Evolutionary conservation across 345 rosid genomes (phyloP), one percentile per base, ranked within the genome.

Genomic region (Rhizophora apiculata): DNA sequence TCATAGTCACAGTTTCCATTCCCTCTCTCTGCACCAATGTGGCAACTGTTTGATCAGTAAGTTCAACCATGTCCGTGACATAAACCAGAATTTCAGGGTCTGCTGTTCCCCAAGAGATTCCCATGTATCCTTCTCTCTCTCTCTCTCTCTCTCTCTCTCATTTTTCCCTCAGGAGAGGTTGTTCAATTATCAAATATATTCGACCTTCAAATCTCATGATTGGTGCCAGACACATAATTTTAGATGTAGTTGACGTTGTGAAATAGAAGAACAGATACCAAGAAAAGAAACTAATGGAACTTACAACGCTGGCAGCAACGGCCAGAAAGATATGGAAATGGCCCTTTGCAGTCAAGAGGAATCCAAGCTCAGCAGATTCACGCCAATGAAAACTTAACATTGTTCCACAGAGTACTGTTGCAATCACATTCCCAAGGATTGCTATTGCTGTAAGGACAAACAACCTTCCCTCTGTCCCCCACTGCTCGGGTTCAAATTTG

Each of bases 301-400:
- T 72, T 80, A 91, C 99, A 62, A 81, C 73, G 67, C 61, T 73
- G 51, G 86, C 85, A 39, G 70, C 22, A 19, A 85, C 70, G 1
- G 93, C 88, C 71, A 90, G 68, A 82, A 83, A 95, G 49, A 90
- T 65, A 64, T 92, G 93, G 76, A 92, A 92, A 79, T 92, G 96
- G 67, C 96, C 97, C 79, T 92, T 95, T 5, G 89, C 78, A 39
- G 86, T 83, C 65, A 95, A 73, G 62, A 95, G 86, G 72, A 90
- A 78, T 24, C 97, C 99, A 15, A 95, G 82, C 51, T 92, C 82
- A 60, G 86, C 84, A 2, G 93, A 84, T 64, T 95, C 98, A 1
- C 91, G 96, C 85, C 86, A 77, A 72, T 86, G 94, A 54, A 86
- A 90, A 32, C 96, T 96, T 54, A 95, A 80, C 62, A 87, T 57